These are phyloP conservation scores for Amylostereum chailletii DNA, from an alignment of 1,284 basidiomycete genomes.

Conservation along the genomic window DNA sequence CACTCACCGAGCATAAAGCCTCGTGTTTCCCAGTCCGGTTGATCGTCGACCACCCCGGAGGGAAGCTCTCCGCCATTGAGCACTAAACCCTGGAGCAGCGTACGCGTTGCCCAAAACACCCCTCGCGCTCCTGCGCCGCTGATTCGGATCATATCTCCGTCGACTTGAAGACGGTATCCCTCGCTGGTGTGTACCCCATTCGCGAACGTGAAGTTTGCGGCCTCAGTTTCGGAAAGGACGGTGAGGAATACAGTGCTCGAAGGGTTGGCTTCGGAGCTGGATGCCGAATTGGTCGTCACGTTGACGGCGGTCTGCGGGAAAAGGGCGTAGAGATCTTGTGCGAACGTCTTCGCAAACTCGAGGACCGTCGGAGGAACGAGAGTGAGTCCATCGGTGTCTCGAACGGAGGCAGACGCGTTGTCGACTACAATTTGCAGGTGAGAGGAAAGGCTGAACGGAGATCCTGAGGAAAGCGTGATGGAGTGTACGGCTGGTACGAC, in stretches of 20 bases:
- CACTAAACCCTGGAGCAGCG: slow-evolving; percentile 23
- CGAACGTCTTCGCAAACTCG: slow-evolving; percentile 24
- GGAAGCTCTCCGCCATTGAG: slow-evolving; percentile 18
- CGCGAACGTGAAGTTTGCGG: slow-evolving; percentile 17
- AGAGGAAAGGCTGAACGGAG: slow-evolving; percentile 12
- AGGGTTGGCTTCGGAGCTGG: neutral
- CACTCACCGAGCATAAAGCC: slow-evolving; percentile 28
- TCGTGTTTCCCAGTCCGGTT: slow-evolving; percentile 28
- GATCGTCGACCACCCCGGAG: slow-evolving; percentile 20
- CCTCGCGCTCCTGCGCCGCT: slow-evolving; percentile 24
- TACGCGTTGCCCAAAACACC: slow-evolving; percentile 28
- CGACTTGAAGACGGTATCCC: slow-evolving; percentile 24
- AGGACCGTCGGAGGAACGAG: slow-evolving; percentile 25
- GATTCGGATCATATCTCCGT: slow-evolving; percentile 17
- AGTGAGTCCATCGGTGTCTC: slow-evolving; percentile 18
- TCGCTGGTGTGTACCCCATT: slow-evolving; percentile 25
- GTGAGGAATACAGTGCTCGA: slow-evolving; percentile 17
- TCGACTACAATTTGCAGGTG: slow-evolving; percentile 16
- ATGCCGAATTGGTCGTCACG: slow-evolving; percentile 11
- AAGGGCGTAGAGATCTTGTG: slow-evolving; percentile 19
- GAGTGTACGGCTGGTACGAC: slow-evolving; percentile 17
- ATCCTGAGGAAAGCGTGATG: slow-evolving; percentile 1
- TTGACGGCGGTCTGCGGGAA: slow-evolving; percentile 10
- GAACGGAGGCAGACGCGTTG: slow-evolving; percentile 10
- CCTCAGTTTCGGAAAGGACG: slow-evolving; percentile 9